A percentile compares a stretch with the other conserved stretches of the same genome.
phyloP scores from a whole-genome alignment of 1,139 yeast species.

The Geotrichum australiense region DNA sequence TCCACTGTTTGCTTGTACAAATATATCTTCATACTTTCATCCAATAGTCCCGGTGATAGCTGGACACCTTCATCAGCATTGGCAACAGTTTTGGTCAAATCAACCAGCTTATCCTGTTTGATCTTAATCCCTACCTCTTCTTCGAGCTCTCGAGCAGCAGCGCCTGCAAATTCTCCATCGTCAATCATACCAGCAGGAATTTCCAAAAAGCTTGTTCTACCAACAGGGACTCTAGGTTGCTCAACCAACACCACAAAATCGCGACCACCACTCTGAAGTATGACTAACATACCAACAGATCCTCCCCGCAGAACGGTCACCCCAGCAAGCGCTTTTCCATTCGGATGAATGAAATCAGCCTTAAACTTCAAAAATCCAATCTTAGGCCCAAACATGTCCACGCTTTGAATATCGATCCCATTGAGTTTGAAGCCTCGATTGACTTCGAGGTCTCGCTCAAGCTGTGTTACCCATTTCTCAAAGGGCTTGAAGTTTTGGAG shows the following conservation, averaged over 20 bases:
- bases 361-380: slow-evolving; percentile 26
- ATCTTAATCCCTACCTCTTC: slow-evolving; percentile 26
- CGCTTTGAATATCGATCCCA: slow-evolving; percentile 23
- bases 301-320: slow-evolving; percentile 25
- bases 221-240: slow-evolving; percentile 27
- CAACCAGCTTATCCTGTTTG: slow-evolving; percentile 23
- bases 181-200: slow-evolving; percentile 30
- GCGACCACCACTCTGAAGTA: slow-evolving; percentile 11
- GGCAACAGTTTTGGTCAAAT: slow-evolving; percentile 6
- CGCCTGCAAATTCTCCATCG: slow-evolving; percentile 20
- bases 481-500: slow-evolving; percentile 19
- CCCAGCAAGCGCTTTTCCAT: slow-evolving; percentile 24
- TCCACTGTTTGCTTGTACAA: slow-evolving; percentile 18
- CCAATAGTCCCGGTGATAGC: slow-evolving; percentile 24
- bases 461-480: slow-evolving; percentile 19
- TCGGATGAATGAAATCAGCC: slow-evolving; percentile 22
- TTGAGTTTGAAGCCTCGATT: slow-evolving; percentile 11
- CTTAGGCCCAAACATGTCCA: slow-evolving; percentile 22
- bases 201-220: slow-evolving; percentile 20
- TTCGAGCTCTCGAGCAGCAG: slow-evolving; percentile 26
- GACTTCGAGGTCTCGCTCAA: slow-evolving; percentile 12
- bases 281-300: slow-evolving; percentile 25
- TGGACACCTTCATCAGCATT: slow-evolving; percentile 13
- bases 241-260: slow-evolving; percentile 20
- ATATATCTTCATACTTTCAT: slow-evolving; percentile 22